Evolutionary conservation across 768 basidiomycete genomes (phyloP).

Genomic region (Amanita jacksonii): DNA sequence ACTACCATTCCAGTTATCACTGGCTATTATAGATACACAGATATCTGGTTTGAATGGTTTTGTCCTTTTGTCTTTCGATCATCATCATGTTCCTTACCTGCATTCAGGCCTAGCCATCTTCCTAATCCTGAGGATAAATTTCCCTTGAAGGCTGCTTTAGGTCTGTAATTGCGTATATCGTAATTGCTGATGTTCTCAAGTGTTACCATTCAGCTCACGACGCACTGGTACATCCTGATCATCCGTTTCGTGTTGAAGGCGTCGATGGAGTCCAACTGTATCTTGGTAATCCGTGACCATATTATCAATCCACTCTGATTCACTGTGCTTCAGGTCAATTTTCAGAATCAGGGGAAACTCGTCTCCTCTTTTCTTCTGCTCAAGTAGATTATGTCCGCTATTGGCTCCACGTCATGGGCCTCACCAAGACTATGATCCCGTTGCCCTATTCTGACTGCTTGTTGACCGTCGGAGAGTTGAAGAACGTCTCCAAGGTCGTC

Average conservation of each 20-base stretch:
- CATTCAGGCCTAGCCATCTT: slow-evolving; percentile 45
- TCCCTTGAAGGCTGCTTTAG: slow-evolving; percentile 59
- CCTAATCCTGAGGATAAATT: slow-evolving; percentile 49
- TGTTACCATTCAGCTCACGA: slow-evolving; percentile 40
- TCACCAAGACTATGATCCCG: slow-evolving; percentile 56
- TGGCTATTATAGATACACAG: slow-evolving; percentile 78
- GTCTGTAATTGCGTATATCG: slow-evolving; percentile 17
- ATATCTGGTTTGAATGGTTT: slow-evolving; percentile 79
- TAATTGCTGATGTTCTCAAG: not conserved
- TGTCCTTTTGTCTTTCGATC: slow-evolving; percentile 1
- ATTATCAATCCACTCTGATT: not conserved
- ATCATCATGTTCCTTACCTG: slow-evolving; percentile 1
- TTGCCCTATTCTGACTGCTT: slow-evolving; percentile 75
- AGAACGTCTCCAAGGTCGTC: slow-evolving; percentile 45
- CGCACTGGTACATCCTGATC: slow-evolving; percentile 56
- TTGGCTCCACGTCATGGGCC: slow-evolving; percentile 67
- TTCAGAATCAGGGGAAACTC: slow-evolving; percentile 51
- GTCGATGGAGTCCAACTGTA: slow-evolving; percentile 62
- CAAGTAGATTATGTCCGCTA: slow-evolving; percentile 83
- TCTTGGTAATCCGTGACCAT: slow-evolving; percentile 35
- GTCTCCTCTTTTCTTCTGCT: slow-evolving; percentile 74
- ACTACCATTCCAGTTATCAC: slow-evolving; percentile 39
- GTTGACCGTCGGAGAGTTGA: slow-evolving; percentile 47
- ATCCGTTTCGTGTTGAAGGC: slow-evolving; percentile 60
- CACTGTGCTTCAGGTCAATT: slow-evolving; percentile 42